Evolutionary conservation across 441 rosid genomes (phyloP).

Genomic region (Raphanus hybrid): DNA sequence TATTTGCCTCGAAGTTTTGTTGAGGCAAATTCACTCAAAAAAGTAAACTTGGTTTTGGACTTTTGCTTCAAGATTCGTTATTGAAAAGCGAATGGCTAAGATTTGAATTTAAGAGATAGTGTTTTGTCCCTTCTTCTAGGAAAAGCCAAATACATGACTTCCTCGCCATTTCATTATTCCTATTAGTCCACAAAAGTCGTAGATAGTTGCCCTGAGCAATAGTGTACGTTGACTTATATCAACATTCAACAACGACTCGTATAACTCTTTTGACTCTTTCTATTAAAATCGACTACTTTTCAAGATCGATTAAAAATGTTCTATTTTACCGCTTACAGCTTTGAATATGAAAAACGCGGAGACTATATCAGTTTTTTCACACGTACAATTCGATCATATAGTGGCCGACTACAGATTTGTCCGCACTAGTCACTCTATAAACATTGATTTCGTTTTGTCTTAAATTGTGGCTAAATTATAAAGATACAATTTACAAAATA

Average conservation of each 20-base stretch:
- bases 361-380: neutral
- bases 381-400: neutral
- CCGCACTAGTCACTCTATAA: too few species aligned
- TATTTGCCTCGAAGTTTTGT: too few species aligned
- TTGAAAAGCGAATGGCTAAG: conserved; percentile 25
- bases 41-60: too few species aligned
- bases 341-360: neutral
- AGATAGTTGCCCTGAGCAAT: neutral
- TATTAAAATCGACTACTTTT: neutral
- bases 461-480: too few species aligned
- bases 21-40: too few species aligned
- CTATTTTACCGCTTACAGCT: neutral
- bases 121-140: conserved; percentile 19
- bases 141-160: conserved; percentile 14
- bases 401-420: too few species aligned
- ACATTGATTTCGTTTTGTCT: too few species aligned
- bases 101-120: conserved; percentile 9
- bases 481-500: too few species aligned
- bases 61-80: neutral
- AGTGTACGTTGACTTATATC: neutral
- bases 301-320: neutral
- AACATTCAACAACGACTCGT: neutral
- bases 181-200: neutral
- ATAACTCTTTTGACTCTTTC: neutral
- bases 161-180: neutral